phyloP scores from a whole-genome alignment of 805 yeast genomes.

The Schwanniomyces sp. region DNA sequence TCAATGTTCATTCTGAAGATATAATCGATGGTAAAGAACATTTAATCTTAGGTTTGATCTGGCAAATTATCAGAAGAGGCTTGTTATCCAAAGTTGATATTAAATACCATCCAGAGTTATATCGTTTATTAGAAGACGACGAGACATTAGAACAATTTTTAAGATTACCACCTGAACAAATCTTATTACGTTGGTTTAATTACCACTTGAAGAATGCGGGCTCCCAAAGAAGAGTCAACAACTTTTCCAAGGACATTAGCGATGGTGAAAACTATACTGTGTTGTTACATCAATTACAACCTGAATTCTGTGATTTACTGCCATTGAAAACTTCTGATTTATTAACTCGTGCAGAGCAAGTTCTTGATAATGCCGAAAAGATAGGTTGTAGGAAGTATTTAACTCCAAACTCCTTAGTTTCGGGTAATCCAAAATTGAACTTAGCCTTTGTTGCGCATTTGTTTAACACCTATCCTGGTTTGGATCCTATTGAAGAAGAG shows the following conservation, averaged over 20 bases:
- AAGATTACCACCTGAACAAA: conserved; percentile 97
- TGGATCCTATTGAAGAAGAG: conserved; percentile 89
- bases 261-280: conserved; percentile 97
- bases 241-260: conserved; percentile 82
- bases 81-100: conserved; percentile 92
- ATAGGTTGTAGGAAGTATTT: conserved; percentile 91
- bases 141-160: conserved; percentile 96
- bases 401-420: conserved; percentile 88
- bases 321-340: conserved; percentile 82
- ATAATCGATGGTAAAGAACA: conserved; percentile 94
- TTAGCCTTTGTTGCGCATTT: conserved; percentile 96
- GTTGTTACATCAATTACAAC: conserved; percentile 82
- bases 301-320: conserved; percentile 74
- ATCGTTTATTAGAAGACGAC: conserved; percentile 91
- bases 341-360: conserved; percentile 81
- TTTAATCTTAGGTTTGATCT: conserved; percentile 83
- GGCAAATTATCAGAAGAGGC: conserved; percentile 98
- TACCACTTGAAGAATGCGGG: conserved; percentile 92
- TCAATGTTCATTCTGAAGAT: conserved; percentile 95
- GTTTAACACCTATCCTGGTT: conserved; percentile 95
- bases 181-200: conserved; percentile 95
- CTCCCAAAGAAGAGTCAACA: conserved; percentile 80
- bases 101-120: conserved; percentile 93
- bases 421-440: conserved; percentile 95
- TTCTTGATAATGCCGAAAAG: conserved; percentile 83